Conservation (phyloP, 2,329 filamentous ascomycete genomes). For the Fusarium papillatum region DNA sequence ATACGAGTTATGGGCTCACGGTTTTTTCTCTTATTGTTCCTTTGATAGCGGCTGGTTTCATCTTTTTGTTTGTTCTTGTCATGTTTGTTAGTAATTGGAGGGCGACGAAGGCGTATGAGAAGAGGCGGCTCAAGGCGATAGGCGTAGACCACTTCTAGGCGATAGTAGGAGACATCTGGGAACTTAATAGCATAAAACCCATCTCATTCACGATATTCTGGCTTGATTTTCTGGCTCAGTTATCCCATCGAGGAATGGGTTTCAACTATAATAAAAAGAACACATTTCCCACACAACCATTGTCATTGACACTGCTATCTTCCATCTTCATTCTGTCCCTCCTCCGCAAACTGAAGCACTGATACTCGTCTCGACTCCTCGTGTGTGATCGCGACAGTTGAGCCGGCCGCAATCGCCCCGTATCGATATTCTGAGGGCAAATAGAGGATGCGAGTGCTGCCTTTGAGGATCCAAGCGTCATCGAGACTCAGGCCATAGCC, state of each 20-base stretch:
- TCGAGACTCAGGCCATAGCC: background rate
- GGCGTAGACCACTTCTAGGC: conserved; percentile 2
- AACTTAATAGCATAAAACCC: background rate
- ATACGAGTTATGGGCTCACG: conserved; percentile 29
- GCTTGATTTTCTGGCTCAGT: too few relatives aligned
- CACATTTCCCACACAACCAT: background rate
- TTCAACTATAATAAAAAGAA: too few relatives aligned
- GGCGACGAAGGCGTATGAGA: conserved; percentile 30
- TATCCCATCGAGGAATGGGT: too few relatives aligned
- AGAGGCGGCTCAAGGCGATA: conserved; percentile 23
- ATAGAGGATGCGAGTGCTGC: background rate
- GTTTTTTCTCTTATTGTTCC: conserved; percentile 32
- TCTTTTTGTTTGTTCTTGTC: conserved; percentile 30
- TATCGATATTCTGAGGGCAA: background rate
- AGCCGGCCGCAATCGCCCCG: background rate
- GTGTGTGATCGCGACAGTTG: background rate
- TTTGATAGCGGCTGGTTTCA: conserved; percentile 19
- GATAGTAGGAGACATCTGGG: rapidly evolving
- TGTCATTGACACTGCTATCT: background rate
- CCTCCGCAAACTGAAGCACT: background rate
- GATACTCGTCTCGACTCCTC: background rate
- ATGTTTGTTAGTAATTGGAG: conserved; percentile 34
- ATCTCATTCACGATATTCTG: background rate
- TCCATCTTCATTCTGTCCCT: background rate
- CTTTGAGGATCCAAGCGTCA: background rate